Percentiles rank a stretch among this genome's conserved stretches.
These are phyloP conservation scores for Trichoderma arundinaceum DNA, from an alignment of 2,329 filamentous ascomycete species.

Conservation along the genomic window DNA sequence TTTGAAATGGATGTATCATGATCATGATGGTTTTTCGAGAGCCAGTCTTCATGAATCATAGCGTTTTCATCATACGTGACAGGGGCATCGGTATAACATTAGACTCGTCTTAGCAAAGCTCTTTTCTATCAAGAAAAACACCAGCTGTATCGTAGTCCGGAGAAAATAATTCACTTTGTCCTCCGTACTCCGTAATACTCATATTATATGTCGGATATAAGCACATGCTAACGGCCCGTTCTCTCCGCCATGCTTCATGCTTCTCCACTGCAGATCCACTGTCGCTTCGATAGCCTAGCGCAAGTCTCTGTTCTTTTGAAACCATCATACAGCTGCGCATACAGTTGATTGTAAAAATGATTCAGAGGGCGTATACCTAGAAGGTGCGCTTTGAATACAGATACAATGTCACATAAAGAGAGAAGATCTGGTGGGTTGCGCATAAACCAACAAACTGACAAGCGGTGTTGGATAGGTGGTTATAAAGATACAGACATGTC, in stretches of 20 bases:
- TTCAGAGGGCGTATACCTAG: not conserved
- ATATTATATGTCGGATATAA: not conserved
- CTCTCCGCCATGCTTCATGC: not conserved
- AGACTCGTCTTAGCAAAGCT: no score
- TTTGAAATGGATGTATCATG: not conserved
- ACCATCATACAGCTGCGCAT: not conserved
- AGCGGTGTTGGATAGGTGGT: no score
- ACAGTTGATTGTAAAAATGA: not conserved
- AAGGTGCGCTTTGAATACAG: no score
- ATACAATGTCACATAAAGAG: no score
- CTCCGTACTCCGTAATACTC: no score
- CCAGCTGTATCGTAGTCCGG: not conserved
- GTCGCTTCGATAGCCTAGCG: constrained; percentile 24
- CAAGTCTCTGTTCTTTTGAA: not conserved
- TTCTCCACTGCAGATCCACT: constrained; percentile 9
- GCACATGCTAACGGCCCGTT: constrained; percentile 11
- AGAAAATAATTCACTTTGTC: no score
- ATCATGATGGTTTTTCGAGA: not conserved
- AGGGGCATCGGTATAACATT: not conserved
- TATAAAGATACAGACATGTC: no score
- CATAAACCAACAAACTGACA: no score
- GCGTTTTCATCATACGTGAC: not conserved
- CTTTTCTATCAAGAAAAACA: not conserved
- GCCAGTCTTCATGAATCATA: not conserved
- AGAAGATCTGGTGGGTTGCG: no score